These are phyloP conservation scores for Phytophthora megakarya DNA, from an alignment of 352 stramenopile species.

Conservation along the genomic window DNA sequence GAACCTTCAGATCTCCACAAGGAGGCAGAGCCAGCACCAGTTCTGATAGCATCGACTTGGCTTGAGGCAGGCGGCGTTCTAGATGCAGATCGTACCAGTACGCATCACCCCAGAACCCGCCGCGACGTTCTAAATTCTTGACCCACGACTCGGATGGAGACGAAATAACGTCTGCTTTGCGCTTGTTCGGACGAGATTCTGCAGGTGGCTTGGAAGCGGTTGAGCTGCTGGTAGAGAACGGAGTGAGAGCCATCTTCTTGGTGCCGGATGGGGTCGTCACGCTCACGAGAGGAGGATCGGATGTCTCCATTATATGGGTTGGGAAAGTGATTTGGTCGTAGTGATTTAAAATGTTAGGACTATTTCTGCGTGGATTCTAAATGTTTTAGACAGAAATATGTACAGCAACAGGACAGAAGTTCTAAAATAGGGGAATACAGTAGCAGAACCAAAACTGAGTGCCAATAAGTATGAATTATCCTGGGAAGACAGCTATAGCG, in stretches of 20 bases:
- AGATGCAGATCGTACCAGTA: constrained; percentile 84
- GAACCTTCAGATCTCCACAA: constrained; percentile 54
- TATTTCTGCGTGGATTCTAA: no score
- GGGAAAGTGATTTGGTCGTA: no score
- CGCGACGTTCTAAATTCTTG: constrained; percentile 62
- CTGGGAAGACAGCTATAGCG: no score
- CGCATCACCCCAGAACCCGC: constrained; percentile 77
- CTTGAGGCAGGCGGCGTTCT: constrained; percentile 57
- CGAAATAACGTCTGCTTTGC: not conserved
- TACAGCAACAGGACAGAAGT: no score
- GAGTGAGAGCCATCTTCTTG: constrained; percentile 19
- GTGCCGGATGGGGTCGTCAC: constrained; percentile 15
- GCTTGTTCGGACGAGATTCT: constrained; percentile 13
- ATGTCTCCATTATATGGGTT: not conserved
- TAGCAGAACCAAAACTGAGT: no score
- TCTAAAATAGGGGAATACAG: no score
- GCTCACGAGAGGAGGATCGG: constrained; percentile 6
- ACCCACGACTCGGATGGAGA: constrained; percentile 39
- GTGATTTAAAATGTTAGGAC: no score
- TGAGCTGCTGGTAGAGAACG: not conserved
- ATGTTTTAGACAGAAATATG: no score
- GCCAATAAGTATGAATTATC: no score
- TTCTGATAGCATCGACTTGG: constrained; percentile 65
- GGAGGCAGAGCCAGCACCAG: constrained; percentile 66
- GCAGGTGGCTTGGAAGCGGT: not conserved